Evolutionary conservation across 192 early-diverging fungal genomes (phyloP).

Genomic region (Backusella macrospora): DNA sequence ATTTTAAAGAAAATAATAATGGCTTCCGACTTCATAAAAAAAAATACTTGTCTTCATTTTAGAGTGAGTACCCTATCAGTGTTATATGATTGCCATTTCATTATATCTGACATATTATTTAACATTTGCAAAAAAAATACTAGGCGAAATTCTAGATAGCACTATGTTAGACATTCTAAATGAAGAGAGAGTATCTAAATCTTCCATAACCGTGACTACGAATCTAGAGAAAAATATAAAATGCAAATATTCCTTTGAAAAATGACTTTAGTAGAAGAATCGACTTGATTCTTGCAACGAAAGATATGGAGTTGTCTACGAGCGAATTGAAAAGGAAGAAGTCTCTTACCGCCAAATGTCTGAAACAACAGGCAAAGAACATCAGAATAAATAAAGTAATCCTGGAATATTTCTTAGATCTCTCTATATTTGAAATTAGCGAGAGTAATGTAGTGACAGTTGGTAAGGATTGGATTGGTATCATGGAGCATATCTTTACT

Average conservation of each 20-base stretch:
- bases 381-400: constrained; percentile 19
- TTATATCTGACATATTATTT: too few relatives aligned
- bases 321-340: constrained; percentile 17
- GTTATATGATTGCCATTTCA: too few relatives aligned
- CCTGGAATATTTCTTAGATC: background rate
- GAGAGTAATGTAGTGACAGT: background rate
- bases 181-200: background rate
- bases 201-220: background rate
- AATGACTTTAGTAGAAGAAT: constrained; percentile 16
- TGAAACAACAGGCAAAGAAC: constrained; percentile 21
- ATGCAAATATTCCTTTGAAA: constrained; percentile 7
- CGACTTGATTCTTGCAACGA: constrained; percentile 1
- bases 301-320: constrained; percentile 3
- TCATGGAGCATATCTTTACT: background rate
- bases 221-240: constrained; percentile 10
- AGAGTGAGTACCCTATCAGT: too few relatives aligned
- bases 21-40: too few relatives aligned
- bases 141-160: background rate
- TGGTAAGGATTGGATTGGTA: constrained; percentile 21
- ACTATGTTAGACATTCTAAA: background rate
- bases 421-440: background rate
- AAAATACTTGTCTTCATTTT: too few relatives aligned
- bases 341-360: background rate
- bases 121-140: background rate
- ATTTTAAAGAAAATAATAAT: too few relatives aligned